These are phyloP conservation scores for Aspergillus proliferans DNA, from an alignment of 2,329 filamentous ascomycete species.

Conservation along the genomic window DNA sequence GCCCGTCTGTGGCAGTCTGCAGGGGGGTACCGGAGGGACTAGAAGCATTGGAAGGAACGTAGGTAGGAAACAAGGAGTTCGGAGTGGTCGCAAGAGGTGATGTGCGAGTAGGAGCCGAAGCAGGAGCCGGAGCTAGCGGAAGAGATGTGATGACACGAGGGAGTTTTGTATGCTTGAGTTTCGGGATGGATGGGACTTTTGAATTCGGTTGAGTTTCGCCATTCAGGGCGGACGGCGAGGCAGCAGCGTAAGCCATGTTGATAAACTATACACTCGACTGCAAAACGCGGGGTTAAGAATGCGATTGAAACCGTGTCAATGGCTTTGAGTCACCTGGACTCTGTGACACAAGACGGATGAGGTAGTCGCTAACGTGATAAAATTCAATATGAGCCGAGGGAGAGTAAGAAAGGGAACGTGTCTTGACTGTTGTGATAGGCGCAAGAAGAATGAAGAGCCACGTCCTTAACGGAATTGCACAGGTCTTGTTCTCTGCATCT, in stretches of 20 bases:
- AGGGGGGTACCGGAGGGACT: constrained; percentile 31
- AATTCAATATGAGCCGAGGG: constrained; percentile 24
- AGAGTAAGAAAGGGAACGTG: constrained; percentile 13
- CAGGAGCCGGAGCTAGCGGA: constrained; percentile 18
- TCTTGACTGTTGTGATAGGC: constrained; percentile 21
- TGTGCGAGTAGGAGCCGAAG: constrained; percentile 21
- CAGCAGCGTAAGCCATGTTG: constrained; percentile 35
- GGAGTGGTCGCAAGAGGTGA: constrained; percentile 26
- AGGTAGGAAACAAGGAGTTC: constrained; percentile 21
- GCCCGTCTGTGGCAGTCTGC: constrained; percentile 28
- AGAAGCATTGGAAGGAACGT: constrained; percentile 26
- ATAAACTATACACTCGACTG: constrained; percentile 25
- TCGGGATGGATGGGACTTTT: constrained; percentile 27
- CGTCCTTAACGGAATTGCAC: constrained; percentile 35
- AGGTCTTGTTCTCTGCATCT: constrained; percentile 40
- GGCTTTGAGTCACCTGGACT: constrained; percentile 35
- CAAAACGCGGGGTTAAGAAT: constrained; percentile 19
- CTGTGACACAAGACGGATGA: constrained; percentile 27
- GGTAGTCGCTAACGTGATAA: constrained; percentile 10
- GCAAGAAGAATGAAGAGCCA: constrained; percentile 23
- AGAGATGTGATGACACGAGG: constrained; percentile 32
- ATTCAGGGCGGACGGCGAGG: constrained; percentile 30
- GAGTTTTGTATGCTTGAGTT: constrained; percentile 24
- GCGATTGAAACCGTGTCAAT: constrained; percentile 27
- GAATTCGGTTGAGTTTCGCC: constrained; percentile 31